Conservation (phyloP, 306 rosid genomes). For the Fragaria vesca region DNA sequence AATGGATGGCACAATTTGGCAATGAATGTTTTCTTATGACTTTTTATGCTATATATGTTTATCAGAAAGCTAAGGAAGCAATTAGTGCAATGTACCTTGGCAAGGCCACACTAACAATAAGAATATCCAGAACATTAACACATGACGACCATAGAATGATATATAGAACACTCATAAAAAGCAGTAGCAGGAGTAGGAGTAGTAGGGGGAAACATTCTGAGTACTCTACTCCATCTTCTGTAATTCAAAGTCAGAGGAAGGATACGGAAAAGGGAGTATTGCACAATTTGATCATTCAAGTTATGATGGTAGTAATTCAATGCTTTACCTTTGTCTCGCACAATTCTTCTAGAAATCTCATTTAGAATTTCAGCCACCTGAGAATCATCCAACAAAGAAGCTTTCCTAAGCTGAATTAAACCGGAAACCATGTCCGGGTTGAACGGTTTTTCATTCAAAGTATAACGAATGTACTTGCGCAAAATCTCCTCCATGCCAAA, state of each 20-base stretch:
- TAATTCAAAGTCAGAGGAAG: slow-evolving; percentile 3
- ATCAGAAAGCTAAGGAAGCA: slow-evolving; percentile 11
- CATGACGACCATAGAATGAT: slow-evolving; percentile 3
- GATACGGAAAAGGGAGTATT: not conserved
- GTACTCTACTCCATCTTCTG: not conserved
- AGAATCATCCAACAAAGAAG: slow-evolving; percentile 62
- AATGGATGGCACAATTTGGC: slow-evolving; percentile 19
- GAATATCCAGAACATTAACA: not conserved
- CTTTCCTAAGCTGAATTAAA: slow-evolving; percentile 71
- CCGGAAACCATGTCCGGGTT: slow-evolving; percentile 75
- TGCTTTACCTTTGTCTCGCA: slow-evolving; percentile 71
- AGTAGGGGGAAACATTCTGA: not conserved
- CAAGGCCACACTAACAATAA: not conserved
- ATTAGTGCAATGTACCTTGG: slow-evolving; percentile 6
- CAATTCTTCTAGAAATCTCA: slow-evolving; percentile 87
- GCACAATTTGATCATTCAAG: not conserved
- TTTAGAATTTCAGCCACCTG: slow-evolving; percentile 67
- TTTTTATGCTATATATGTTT: not conserved
- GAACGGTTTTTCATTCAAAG: slow-evolving; percentile 87
- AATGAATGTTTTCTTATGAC: not conserved
- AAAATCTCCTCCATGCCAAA: slow-evolving; percentile 63
- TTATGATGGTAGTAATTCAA: not conserved
- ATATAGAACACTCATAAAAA: not conserved
- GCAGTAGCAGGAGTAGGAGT: not conserved
- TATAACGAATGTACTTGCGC: slow-evolving; percentile 88